Evolutionary conservation across 208 protist species (phyloP).

Genomic region (Plasmodiophora brassicae): DNA sequence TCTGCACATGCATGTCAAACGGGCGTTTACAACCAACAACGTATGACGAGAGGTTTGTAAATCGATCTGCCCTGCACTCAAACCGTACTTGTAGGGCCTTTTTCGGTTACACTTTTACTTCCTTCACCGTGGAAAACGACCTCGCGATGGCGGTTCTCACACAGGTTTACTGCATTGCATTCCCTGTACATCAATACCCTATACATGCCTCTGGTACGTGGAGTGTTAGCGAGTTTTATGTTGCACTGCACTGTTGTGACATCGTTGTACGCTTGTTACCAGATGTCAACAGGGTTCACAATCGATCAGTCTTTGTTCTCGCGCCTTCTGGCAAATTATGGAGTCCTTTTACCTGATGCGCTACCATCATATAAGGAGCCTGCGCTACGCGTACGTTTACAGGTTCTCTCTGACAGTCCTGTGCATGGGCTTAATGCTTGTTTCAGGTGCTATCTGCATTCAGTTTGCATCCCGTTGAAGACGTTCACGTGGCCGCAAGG

Average conservation of each 20-base stretch:
- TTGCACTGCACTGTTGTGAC: background rate
- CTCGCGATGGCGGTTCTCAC: constrained; percentile 7
- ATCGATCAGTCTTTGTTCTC: constrained; percentile 2
- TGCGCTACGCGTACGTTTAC: background rate
- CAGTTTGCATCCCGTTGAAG: background rate
- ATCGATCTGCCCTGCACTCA: background rate
- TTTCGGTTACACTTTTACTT: background rate
- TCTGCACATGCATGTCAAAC: background rate
- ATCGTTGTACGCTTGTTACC: background rate
- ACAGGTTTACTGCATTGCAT: background rate
- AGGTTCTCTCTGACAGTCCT: background rate
- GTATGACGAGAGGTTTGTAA: background rate
- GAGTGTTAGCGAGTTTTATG: background rate
- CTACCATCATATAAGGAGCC: background rate
- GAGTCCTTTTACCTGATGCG: constrained; percentile 24
- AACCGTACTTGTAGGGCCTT: background rate
- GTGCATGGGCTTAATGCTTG: too few species aligned
- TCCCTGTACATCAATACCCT: constrained; percentile 3
- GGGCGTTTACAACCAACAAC: background rate
- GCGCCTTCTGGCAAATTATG: background rate
- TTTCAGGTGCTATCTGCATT: constrained; percentile 7
- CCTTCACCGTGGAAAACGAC: background rate
- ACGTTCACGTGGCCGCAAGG: background rate
- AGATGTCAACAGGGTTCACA: background rate
- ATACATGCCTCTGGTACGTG: background rate